Evolutionary conservation across 345 rosid genomes (phyloP).

Genomic region (Eucalyptus caleyi): DNA sequence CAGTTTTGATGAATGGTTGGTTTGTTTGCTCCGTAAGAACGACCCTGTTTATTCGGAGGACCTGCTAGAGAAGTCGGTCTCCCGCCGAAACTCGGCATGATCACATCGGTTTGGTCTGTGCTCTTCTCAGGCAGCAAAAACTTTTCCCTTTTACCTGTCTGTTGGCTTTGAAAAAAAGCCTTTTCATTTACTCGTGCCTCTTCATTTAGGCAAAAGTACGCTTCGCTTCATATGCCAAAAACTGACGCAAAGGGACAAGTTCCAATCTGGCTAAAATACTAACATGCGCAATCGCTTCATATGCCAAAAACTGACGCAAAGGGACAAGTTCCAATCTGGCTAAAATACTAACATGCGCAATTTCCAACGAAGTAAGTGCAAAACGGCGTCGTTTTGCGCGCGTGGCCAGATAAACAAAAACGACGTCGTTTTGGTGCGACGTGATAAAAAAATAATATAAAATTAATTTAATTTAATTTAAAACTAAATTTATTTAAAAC

Average conservation of each 20-base stretch:
- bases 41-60: background rate
- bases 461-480: too few species aligned
- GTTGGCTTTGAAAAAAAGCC: background rate
- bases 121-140: background rate
- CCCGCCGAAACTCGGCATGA: background rate
- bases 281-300: too few species aligned
- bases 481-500: too few species aligned
- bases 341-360: too few species aligned
- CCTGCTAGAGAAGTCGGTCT: background rate
- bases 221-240: too few species aligned
- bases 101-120: background rate
- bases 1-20: background rate
- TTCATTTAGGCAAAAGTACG: too few species aligned
- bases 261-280: too few species aligned
- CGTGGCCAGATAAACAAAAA: too few species aligned
- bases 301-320: too few species aligned
- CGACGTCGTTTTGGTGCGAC: too few species aligned
- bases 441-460: rapidly evolving
- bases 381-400: rapidly evolving
- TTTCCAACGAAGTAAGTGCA: too few species aligned
- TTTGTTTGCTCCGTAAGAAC: background rate
- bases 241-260: too few species aligned
- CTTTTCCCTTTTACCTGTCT: background rate
- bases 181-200: background rate
- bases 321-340: rapidly evolving